phyloP scores from a whole-genome alignment of 306 rosid species.

The Amphicarpaea edgeworthii region DNA sequence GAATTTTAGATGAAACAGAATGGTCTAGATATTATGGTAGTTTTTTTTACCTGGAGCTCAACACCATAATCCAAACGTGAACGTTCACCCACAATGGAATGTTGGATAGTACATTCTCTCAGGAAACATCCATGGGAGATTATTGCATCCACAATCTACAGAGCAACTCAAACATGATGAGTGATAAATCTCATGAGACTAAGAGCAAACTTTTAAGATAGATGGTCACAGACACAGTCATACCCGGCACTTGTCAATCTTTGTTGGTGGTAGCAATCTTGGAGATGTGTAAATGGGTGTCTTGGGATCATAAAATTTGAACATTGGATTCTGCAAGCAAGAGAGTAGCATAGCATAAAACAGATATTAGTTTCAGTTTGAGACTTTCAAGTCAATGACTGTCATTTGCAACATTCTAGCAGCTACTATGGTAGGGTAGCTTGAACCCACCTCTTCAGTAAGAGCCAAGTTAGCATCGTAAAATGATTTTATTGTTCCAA shows the following conservation, averaged over 20 bases:
- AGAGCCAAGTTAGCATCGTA: conserved; percentile 91
- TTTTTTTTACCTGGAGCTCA: conserved; percentile 80
- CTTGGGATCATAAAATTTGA: conserved; percentile 86
- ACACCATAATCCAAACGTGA: conserved; percentile 85
- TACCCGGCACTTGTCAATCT: conserved; percentile 87
- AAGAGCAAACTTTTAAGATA: neutral
- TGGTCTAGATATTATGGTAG: conserved; percentile 27
- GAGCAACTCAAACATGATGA: conserved; percentile 47
- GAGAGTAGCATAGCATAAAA: conserved; percentile 26
- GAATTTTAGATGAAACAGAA: conserved; percentile 11
- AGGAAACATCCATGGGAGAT: conserved; percentile 96
- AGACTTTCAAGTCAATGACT: neutral
- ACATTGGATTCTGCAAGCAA: conserved; percentile 70
- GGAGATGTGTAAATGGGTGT: conserved; percentile 93
- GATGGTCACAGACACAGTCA: conserved; percentile 42
- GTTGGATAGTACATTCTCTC: conserved; percentile 69
- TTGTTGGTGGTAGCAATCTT: conserved; percentile 92
- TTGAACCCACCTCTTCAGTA: conserved; percentile 75
- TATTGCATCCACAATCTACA: conserved; percentile 82
- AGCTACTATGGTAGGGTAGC: no score
- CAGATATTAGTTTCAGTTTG: conserved; percentile 36
- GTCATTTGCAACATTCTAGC: conserved; percentile 18
- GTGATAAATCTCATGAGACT: conserved; percentile 20
- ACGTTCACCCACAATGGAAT: conserved; percentile 86
- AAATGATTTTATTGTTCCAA: conserved; percentile 84